A percentile compares a stretch with the other conserved stretches of the same genome.
phyloP scores from a whole-genome alignment of 2,329 filamentous ascomycete species.

The Colletotrichum sp. region DNA sequence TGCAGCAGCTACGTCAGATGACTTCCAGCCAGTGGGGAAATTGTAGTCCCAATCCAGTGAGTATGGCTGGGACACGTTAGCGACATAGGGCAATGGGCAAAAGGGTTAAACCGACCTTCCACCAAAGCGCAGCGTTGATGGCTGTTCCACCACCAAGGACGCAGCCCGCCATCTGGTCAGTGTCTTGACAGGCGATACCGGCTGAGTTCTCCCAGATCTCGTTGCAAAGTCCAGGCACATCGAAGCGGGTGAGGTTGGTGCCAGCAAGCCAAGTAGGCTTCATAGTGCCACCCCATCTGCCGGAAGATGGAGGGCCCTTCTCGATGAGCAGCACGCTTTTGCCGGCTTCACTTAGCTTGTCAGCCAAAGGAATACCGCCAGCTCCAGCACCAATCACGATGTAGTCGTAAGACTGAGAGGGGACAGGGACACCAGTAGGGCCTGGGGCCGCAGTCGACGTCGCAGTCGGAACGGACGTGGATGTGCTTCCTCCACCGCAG shows the following conservation, averaged over 20 bases:
- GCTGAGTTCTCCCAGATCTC: conserved; percentile 70
- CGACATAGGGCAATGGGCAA: neutral
- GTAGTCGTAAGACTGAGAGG: conserved; percentile 59
- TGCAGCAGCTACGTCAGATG: conserved; percentile 63
- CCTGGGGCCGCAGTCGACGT: conserved; percentile 24
- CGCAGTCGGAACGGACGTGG: conserved; percentile 27
- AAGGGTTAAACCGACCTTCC: conserved; percentile 48
- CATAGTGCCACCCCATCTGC: conserved; percentile 67
- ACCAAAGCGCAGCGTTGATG: conserved; percentile 73
- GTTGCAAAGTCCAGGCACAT: conserved; percentile 75
- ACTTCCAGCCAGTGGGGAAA: conserved; percentile 76
- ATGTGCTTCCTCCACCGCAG: conserved; percentile 34
- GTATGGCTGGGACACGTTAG: conserved; percentile 48
- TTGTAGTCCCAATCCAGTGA: conserved; percentile 73
- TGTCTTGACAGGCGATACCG: conserved; percentile 71
- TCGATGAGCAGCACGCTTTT: conserved; percentile 70
- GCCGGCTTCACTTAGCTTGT: conserved; percentile 68
- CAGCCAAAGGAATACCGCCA: conserved; percentile 64
- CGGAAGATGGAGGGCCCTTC: conserved; percentile 66
- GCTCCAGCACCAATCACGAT: conserved; percentile 69
- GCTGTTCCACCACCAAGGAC: conserved; percentile 72
- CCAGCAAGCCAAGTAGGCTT: conserved; percentile 66
- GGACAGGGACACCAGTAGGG: conserved; percentile 36
- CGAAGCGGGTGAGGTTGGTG: conserved; percentile 71
- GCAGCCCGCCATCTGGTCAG: conserved; percentile 76